phyloP scores from a whole-genome alignment of 805 yeast genomes.

The Candida parachauliodes region DNA sequence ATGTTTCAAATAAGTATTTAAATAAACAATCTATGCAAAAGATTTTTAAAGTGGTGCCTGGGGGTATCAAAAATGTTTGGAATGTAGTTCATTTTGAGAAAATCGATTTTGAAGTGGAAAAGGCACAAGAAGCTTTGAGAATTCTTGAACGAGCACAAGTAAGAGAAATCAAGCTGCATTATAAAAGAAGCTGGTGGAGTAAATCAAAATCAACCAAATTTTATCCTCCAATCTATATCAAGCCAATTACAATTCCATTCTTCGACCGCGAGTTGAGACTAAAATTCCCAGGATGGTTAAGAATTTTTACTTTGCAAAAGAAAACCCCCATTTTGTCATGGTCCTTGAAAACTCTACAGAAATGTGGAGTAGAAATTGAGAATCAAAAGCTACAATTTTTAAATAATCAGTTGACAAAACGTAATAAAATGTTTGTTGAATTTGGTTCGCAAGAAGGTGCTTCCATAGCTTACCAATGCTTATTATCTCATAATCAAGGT shows the following conservation, averaged over 20 bases:
- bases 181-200: constrained; percentile 1
- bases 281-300: constrained; percentile 26
- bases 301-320: constrained; percentile 21
- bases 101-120: constrained; percentile 16
- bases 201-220: constrained; percentile 13
- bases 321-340: constrained; percentile 22
- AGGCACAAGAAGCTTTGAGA: constrained; percentile 24
- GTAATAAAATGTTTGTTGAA: constrained; percentile 55
- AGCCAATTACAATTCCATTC: constrained; percentile 17
- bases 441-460: constrained; percentile 58
- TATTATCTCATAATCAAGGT: constrained; percentile 43
- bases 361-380: constrained; percentile 16
- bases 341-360: constrained; percentile 22
- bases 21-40: constrained; percentile 21
- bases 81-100: constrained; percentile 38
- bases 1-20: constrained; percentile 38
- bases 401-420: constrained; percentile 18
- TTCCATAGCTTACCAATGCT: constrained; percentile 59
- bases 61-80: constrained; percentile 58
- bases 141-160: constrained; percentile 26
- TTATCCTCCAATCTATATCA: constrained; percentile 32
- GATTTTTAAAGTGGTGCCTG: constrained; percentile 44
- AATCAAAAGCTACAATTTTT: constrained; percentile 15
- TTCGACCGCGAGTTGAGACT: constrained; percentile 18
- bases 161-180: constrained; percentile 1